Base-by-base conservation (phyloP, 768 basidiomycete genomes). In the Lentinula aciculospora region DNA sequence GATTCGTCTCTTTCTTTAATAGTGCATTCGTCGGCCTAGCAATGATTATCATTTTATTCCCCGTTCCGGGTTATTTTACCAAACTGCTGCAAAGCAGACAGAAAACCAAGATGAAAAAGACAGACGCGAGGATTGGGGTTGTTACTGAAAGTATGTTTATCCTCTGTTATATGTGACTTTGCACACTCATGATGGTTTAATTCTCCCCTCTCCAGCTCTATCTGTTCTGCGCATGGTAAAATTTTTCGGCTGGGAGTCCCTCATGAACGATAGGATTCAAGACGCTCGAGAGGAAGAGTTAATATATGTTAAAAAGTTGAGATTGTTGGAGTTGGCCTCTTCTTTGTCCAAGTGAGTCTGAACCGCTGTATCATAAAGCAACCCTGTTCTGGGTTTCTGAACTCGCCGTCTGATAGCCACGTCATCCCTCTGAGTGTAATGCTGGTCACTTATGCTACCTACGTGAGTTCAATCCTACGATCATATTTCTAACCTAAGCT, bases 161-260 rank as follows among this genome's bases (percentile, higher is more conserved):
- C 45, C 12, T 56, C 15, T 28, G 13, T 17, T 28, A 29, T 15
- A 19, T 2, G 48, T 29, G 28, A 31, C 31, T 31, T 19, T 50
- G 8, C 28, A 23, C 29, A 7, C 23, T 8, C 10, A 63, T 42
- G 67, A 62, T 17, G 44, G 50, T 21, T 27, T 45, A 49, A 19
- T 53, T 44, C 53, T 19, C 49, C 31, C 9, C 23, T 72, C 69
- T 23, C 72, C 68, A 84, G 84, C 74, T 4, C 72, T 84, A 64
- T 78, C 76, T 53, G 79, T 82, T n/a, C 68, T 86, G 12, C 78
- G 85, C 12, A 86, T 88, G 81, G 73, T 88, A 64, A 89, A 89
- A 68, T 70, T 89, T 45, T 88, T 90, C 62, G 88, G 77, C 7
- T 81, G 88, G 79, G 78, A 85, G 76, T 76, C 78, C 57, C 76